Percentiles rank a stretch among this genome's conserved stretches.
Evolutionary conservation across 805 yeast species (phyloP).

Genomic region (Yarrowia deformans): DNA sequence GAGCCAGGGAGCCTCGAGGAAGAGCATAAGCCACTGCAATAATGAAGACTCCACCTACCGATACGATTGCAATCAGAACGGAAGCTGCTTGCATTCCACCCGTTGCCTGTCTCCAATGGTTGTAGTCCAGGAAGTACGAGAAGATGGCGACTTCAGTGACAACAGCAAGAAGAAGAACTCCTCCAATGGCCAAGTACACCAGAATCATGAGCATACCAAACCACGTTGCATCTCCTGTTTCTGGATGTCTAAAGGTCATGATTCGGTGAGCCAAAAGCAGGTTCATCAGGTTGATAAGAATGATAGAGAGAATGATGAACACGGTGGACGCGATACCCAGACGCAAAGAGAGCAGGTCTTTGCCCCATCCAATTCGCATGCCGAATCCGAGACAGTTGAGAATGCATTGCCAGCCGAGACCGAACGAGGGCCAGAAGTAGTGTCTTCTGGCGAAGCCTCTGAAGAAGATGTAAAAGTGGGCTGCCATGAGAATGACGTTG

Average conservation of each 20-base stretch:
- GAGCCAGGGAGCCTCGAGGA: slow-evolving; percentile 24
- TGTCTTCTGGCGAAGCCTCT: slow-evolving; percentile 64
- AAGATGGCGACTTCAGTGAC: slow-evolving; percentile 62
- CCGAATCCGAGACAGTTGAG: slow-evolving; percentile 66
- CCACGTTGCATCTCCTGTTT: slow-evolving; percentile 60
- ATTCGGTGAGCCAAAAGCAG: slow-evolving; percentile 73
- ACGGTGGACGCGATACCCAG: slow-evolving; percentile 66
- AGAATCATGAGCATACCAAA: slow-evolving; percentile 61
- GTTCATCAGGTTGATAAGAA: slow-evolving; percentile 64
- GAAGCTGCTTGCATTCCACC: slow-evolving; percentile 62
- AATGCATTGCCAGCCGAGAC: slow-evolving; percentile 61
- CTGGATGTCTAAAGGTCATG: slow-evolving; percentile 81
- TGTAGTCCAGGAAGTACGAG: slow-evolving; percentile 58
- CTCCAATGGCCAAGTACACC: slow-evolving; percentile 62
- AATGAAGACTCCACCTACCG: slow-evolving; percentile 60
- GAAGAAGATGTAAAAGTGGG: slow-evolving; percentile 57
- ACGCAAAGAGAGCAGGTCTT: slow-evolving; percentile 56
- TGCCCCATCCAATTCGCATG: slow-evolving; percentile 65
- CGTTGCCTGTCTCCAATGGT: slow-evolving; percentile 59
- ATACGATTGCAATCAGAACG: slow-evolving; percentile 58
- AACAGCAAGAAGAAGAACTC: slow-evolving; percentile 71
- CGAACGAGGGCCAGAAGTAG: slow-evolving; percentile 63
- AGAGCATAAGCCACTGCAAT: slow-evolving; percentile 58
- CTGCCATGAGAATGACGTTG: slow-evolving; percentile 57
- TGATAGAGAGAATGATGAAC: slow-evolving; percentile 63